Conservation (phyloP, 768 basidiomycete species). For the Tricholoma saponaceum region DNA sequence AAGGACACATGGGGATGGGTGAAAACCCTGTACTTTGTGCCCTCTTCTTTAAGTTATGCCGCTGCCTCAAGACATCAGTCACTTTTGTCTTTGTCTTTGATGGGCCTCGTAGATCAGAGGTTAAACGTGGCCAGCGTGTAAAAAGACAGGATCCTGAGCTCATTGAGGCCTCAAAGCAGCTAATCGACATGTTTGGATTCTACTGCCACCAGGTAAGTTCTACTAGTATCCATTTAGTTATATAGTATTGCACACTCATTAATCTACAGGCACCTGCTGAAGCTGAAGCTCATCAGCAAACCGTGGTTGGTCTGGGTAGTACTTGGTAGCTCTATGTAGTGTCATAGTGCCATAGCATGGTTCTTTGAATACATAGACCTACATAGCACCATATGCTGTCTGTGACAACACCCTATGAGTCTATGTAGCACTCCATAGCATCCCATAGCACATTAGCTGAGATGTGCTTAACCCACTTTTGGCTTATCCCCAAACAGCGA, state of each 20-base stretch:
- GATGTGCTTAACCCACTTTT: no score
- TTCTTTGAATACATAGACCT: no score
- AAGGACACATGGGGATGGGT: slow-evolving; percentile 9
- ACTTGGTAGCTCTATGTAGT: no score
- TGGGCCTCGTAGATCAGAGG: slow-evolving; percentile 35
- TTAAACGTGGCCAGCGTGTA: slow-evolving; percentile 34
- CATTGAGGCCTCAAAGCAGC: not conserved
- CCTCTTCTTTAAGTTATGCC: slow-evolving; percentile 39
- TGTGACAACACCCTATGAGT: no score
- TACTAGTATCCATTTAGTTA: not conserved
- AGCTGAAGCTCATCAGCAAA: no score
- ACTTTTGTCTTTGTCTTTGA: slow-evolving; percentile 42
- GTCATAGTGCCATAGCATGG: no score
- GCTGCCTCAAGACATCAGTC: slow-evolving; percentile 31
- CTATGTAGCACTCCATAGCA: no score
- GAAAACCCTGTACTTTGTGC: slow-evolving; percentile 39
- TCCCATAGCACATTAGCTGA: no score
- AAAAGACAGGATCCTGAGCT: slow-evolving; percentile 20
- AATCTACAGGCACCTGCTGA: slow-evolving; percentile 43
- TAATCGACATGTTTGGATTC: slow-evolving; percentile 39
- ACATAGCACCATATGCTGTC: no score
- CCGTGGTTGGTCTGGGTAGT: no score
- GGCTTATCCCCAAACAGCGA: no score
- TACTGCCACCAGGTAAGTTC: slow-evolving; percentile 22
- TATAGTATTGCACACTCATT: no score